phyloP scores from a whole-genome alignment of 129 eudicot genomes.

The Solidago caesia region DNA sequence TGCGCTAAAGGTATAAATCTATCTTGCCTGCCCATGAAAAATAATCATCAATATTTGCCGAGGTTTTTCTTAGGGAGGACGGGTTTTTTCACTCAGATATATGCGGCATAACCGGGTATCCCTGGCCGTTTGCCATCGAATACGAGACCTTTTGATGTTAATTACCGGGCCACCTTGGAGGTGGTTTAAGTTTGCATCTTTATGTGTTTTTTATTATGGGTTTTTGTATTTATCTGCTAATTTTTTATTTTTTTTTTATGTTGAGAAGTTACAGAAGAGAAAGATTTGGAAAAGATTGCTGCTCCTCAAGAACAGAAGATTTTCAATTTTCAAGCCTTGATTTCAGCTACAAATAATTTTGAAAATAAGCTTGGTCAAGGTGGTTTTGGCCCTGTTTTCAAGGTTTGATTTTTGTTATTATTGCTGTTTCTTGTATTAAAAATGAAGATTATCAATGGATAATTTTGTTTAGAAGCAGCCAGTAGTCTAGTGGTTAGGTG shows the following conservation, averaged over 20 bases:
- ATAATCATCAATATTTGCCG: background rate
- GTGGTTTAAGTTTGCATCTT: background rate
- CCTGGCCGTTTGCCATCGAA: too few relatives aligned
- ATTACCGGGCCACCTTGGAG: too few relatives aligned
- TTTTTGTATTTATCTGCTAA: background rate
- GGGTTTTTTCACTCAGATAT: too few relatives aligned
- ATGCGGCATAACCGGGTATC: too few relatives aligned
- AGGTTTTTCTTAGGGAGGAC: too few relatives aligned
- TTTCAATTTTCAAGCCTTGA: constrained; percentile 49
- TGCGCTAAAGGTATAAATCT: constrained; percentile 37
- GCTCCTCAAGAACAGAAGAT: constrained; percentile 64
- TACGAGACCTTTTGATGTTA: too few relatives aligned
- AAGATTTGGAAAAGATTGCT: constrained; percentile 43
- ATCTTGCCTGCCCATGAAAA: background rate
- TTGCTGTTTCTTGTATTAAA: background rate
- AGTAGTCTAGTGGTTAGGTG: too few relatives aligned
- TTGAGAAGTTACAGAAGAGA: constrained; percentile 29
- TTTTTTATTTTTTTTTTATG: constrained; percentile 1
- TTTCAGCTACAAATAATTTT: constrained; percentile 64
- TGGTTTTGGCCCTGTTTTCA: constrained; percentile 84
- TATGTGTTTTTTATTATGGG: background rate
- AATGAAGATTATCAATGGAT: too few relatives aligned
- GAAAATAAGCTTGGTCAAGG: constrained; percentile 81
- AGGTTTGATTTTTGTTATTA: constrained; percentile 40
- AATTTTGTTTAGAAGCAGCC: too few relatives aligned